Conservation (phyloP, 2,329 filamentous ascomycete species). For the Zymoseptoria tritici region DNA sequence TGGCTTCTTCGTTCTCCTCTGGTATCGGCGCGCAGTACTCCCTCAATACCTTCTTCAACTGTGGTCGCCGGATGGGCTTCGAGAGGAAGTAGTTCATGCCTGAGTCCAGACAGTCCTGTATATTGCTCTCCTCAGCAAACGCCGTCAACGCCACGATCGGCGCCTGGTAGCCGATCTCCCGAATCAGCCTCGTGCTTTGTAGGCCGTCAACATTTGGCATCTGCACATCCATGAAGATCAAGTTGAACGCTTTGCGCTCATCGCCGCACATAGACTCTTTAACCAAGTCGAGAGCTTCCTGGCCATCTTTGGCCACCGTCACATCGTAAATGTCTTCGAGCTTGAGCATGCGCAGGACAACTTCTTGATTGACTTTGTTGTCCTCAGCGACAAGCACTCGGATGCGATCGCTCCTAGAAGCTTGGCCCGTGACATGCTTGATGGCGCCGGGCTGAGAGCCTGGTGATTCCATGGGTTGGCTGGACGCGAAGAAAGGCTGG, state of each 20-base stretch:
- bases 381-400: conserved; percentile 82
- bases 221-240: conserved; percentile 91
- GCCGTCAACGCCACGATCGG: conserved; percentile 88
- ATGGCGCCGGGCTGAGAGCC: conserved; percentile 59
- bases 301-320: conserved; percentile 56
- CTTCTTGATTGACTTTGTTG: conserved; percentile 58
- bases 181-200: conserved; percentile 76
- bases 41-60: conserved; percentile 76
- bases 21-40: conserved; percentile 52
- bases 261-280: conserved; percentile 60
- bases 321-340: conserved; percentile 76
- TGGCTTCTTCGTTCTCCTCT: conserved; percentile 13
- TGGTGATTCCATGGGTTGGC: conserved; percentile 42
- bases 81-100: conserved; percentile 86
- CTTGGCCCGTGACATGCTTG: conserved; percentile 57
- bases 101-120: conserved; percentile 59
- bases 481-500: conserved; percentile 66
- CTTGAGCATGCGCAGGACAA: conserved; percentile 58
- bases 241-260: conserved; percentile 33
- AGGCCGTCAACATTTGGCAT: conserved; percentile 92
- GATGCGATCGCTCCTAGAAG: conserved; percentile 53
- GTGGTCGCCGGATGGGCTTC: conserved; percentile 70
- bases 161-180: conserved; percentile 75
- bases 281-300: conserved; percentile 80
- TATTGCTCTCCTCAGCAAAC: conserved; percentile 81